These are phyloP conservation scores for Backusella macrospora DNA, from an alignment of 192 early-diverging fungal species.

Conservation along the genomic window DNA sequence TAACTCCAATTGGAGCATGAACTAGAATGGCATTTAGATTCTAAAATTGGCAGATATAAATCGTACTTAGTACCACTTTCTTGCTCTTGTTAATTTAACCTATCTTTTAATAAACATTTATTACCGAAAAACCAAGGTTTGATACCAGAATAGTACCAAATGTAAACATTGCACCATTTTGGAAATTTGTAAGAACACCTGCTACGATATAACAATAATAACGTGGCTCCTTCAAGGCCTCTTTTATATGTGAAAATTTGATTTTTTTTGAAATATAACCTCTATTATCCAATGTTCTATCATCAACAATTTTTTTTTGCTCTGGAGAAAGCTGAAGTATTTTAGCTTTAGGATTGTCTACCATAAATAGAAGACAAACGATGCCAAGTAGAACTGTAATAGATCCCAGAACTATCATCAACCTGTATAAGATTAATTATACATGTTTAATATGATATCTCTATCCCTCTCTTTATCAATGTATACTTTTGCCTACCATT, in stretches of 20 bases:
- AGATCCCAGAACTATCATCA: conserved; percentile 39
- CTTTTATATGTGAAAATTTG: conserved; percentile 29
- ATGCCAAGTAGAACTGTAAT: conserved; percentile 23
- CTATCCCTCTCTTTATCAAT: too few relatives aligned
- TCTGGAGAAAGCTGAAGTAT: background rate
- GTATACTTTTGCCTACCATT: conserved; percentile 34
- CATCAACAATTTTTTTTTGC: conserved; percentile 1
- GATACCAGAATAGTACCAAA: conserved; percentile 21
- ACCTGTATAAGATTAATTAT: background rate
- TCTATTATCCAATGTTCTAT: conserved; percentile 24
- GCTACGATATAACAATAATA: conserved; percentile 15
- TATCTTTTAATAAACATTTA: background rate
- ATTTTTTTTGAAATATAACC: conserved; percentile 18
- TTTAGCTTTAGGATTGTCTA: conserved; percentile 21
- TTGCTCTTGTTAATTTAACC: too few relatives aligned
- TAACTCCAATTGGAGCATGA: conserved; percentile 14
- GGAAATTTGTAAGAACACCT: conserved; percentile 20
- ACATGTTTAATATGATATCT: background rate
- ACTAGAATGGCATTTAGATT: conserved; percentile 26
- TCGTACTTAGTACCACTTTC: background rate
- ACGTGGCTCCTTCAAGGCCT: conserved; percentile 25
- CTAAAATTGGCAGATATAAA: background rate
- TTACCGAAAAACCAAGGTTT: conserved; percentile 31
- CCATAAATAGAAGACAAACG: conserved; percentile 22
- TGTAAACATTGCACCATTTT: conserved; percentile 25